Conservation (phyloP, 2,329 filamentous ascomycete species). For the Chalaropsis ovoidea region DNA sequence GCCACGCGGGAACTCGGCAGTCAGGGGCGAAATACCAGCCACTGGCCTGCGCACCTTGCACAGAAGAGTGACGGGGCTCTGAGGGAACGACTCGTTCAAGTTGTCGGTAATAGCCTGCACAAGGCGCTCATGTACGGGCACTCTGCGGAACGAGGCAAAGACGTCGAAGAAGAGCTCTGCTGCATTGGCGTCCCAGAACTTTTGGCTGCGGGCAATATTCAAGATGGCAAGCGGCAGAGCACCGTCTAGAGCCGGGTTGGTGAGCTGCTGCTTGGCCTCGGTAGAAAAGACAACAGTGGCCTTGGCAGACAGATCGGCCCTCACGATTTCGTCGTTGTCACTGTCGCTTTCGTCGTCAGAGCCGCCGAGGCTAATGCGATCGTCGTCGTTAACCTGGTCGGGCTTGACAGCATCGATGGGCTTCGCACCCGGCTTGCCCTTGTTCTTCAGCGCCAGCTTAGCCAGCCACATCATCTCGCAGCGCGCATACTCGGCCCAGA, state of each 20-base stretch:
- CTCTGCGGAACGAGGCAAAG: slow-evolving; percentile 57
- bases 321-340: slow-evolving; percentile 37
- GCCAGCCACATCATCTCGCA: slow-evolving; percentile 87
- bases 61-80: slow-evolving; percentile 52
- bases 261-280: slow-evolving; percentile 47
- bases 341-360: slow-evolving; percentile 38
- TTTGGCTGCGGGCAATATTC: slow-evolving; percentile 70
- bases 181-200: slow-evolving; percentile 54
- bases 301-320: slow-evolving; percentile 37
- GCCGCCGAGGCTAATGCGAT: slow-evolving; percentile 36
- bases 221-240: slow-evolving; percentile 90
- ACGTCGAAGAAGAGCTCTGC: slow-evolving; percentile 72
- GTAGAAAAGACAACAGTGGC: slow-evolving; percentile 39
- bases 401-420: slow-evolving; percentile 37
- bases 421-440: slow-evolving; percentile 33
- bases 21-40: slow-evolving; percentile 51
- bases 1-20: slow-evolving; percentile 61
- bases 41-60: slow-evolving; percentile 64
- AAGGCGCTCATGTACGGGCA: slow-evolving; percentile 49
- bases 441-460: slow-evolving; percentile 57
- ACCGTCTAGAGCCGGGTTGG: slow-evolving; percentile 78
- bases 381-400: slow-evolving; percentile 41
- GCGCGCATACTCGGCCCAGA: slow-evolving; percentile 87
- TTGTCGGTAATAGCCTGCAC: slow-evolving; percentile 61
- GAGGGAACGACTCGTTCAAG: slow-evolving; percentile 51